These are phyloP conservation scores for Madurella mycetomatis DNA, from an alignment of 2,329 filamentous ascomycete genomes.

Conservation along the genomic window DNA sequence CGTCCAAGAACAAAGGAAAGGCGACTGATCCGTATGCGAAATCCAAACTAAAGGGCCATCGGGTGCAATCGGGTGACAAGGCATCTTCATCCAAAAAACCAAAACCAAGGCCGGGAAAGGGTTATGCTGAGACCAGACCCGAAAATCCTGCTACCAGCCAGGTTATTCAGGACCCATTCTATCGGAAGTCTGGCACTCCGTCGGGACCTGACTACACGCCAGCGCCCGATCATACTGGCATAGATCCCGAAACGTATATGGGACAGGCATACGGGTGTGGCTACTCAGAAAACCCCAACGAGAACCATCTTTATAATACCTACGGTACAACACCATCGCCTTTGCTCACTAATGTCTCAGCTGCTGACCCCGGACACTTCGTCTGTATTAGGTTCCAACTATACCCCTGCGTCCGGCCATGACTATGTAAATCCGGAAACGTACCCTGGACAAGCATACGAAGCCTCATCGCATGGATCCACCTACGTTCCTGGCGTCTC, in stretches of 20 bases:
- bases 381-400: too few species aligned
- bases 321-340: too few species aligned
- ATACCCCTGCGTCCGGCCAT: neutral
- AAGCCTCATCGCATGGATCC: neutral
- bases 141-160: neutral
- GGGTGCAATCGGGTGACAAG: neutral
- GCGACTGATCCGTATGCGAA: neutral
- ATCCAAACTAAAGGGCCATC: neutral
- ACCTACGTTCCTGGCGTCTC: neutral
- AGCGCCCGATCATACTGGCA: too few species aligned
- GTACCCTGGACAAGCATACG: neutral
- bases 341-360: too few species aligned
- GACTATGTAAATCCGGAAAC: neutral
- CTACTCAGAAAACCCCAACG: too few species aligned
- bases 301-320: too few species aligned
- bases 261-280: too few species aligned
- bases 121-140: neutral
- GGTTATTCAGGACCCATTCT: neutral
- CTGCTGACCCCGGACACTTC: too few species aligned
- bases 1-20: conserved; percentile 1
- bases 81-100: neutral
- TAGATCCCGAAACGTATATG: too few species aligned
- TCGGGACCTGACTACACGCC: neutral
- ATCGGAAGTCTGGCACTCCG: neutral
- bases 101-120: neutral